A percentile compares a stretch with the other conserved stretches of the same genome.
These are phyloP conservation scores for Arthroderma sp. DNA, from an alignment of 2,329 filamentous ascomycete species.

Conservation along the genomic window DNA sequence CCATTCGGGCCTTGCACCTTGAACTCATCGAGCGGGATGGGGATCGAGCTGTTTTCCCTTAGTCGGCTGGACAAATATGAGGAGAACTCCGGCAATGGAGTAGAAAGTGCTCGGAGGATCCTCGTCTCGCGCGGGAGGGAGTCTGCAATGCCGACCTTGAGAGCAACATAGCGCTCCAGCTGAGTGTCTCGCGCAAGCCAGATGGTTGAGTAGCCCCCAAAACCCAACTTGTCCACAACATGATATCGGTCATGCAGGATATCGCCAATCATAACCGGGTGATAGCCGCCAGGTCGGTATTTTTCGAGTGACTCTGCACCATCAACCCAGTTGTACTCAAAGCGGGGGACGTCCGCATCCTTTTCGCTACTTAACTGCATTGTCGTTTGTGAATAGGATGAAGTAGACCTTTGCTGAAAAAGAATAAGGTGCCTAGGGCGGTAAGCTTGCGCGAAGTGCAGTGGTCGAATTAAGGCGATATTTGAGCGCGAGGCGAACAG, in stretches of 20 bases:
- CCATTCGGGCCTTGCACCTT: conserved; percentile 16
- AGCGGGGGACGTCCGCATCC: too few species aligned
- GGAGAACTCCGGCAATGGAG: background rate
- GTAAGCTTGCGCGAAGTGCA: too few species aligned
- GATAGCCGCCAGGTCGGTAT: conserved; percentile 25
- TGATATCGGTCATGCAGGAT: conserved; percentile 25
- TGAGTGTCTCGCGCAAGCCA: conserved; percentile 31
- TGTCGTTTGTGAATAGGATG: background rate
- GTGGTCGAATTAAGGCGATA: too few species aligned
- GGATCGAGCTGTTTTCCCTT: conserved; percentile 2
- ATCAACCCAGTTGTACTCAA: conserved; percentile 22
- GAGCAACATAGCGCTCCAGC: conserved; percentile 19
- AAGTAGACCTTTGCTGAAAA: background rate
- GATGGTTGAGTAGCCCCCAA: conserved; percentile 32
- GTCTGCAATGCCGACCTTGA: conserved; percentile 21
- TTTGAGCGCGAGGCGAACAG: too few species aligned
- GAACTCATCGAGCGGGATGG: conserved; percentile 14
- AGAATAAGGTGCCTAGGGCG: too few species aligned
- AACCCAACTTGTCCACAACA: conserved; percentile 34
- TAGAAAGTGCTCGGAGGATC: conserved; percentile 17
- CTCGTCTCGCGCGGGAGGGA: conserved; percentile 15
- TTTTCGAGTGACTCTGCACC: conserved; percentile 22
- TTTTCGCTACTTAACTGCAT: background rate
- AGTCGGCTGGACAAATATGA: background rate
- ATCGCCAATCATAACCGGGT: conserved; percentile 26